Evolutionary conservation across 768 basidiomycete species (phyloP).

Genomic region (Auriscalpium vulgare): DNA sequence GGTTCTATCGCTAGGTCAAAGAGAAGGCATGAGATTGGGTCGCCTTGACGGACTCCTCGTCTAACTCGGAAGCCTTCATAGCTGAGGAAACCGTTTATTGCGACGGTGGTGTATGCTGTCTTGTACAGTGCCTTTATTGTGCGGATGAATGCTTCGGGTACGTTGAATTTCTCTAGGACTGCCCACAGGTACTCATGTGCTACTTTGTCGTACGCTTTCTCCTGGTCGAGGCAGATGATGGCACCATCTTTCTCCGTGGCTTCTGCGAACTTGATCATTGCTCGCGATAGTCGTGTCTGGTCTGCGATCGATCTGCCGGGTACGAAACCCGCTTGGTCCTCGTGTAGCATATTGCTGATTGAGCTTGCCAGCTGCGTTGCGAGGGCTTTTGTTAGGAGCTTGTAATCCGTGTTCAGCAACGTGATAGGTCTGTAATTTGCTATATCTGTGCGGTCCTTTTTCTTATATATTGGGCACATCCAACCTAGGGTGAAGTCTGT

Average conservation of each 20-base stretch:
- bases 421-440: not conserved
- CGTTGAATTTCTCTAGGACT: not conserved
- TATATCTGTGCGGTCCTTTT: not conserved
- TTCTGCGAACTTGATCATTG: slow-evolving; percentile 2
- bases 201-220: slow-evolving; percentile 11
- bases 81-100: not conserved
- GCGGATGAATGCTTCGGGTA: not conserved
- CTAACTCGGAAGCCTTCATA: not conserved
- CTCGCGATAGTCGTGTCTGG: not conserved
- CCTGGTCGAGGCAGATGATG: not conserved
- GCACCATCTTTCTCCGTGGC: not conserved
- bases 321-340: slow-evolving; percentile 6
- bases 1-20: not conserved
- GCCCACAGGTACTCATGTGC: slow-evolving; percentile 9
- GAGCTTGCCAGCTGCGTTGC: not conserved
- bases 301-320: not conserved
- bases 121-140: slow-evolving; percentile 1
- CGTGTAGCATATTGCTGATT: no score
- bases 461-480: slow-evolving; percentile 1
- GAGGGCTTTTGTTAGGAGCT: not conserved
- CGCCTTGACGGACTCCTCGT: not conserved
- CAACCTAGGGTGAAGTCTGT: not conserved
- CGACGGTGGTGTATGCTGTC: not conserved
- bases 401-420: not conserved
- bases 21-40: not conserved